Evolutionary conservation across 2,329 filamentous ascomycete genomes (phyloP).

Genomic region (Dactylellina cionopaga): DNA sequence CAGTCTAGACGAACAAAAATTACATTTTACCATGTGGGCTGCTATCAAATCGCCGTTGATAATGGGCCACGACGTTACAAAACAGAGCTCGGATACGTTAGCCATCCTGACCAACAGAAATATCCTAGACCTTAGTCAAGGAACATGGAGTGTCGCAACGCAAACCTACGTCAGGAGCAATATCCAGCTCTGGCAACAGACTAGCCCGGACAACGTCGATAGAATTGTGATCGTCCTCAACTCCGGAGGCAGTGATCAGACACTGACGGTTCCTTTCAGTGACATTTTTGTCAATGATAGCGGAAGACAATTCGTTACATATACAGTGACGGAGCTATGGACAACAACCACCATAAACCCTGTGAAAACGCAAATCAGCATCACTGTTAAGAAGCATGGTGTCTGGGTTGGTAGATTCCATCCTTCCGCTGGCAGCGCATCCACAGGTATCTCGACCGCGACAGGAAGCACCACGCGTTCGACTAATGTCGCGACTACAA

Average conservation of each 20-base stretch:
- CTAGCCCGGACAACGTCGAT: slow-evolving; percentile 58
- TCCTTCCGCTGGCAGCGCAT: background rate
- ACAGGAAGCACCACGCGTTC: background rate
- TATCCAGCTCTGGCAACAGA: slow-evolving; percentile 55
- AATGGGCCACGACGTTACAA: slow-evolving; percentile 61
- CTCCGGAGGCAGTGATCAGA: slow-evolving; percentile 18
- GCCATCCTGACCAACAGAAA: slow-evolving; percentile 62
- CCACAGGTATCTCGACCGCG: background rate
- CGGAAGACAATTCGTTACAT: slow-evolving; percentile 17
- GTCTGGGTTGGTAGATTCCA: slow-evolving; percentile 29
- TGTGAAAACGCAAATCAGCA: slow-evolving; percentile 18
- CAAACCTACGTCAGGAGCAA: slow-evolving; percentile 14
- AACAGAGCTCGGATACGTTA: slow-evolving; percentile 59
- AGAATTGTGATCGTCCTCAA: slow-evolving; percentile 56
- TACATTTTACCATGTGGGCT: slow-evolving; percentile 64
- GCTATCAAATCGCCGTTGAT: slow-evolving; percentile 64
- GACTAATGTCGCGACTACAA: background rate
- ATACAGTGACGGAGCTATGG: slow-evolving; percentile 64
- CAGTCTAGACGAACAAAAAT: slow-evolving; percentile 60
- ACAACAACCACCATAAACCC: slow-evolving; percentile 53
- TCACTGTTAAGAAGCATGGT: slow-evolving; percentile 26
- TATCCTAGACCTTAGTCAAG: slow-evolving; percentile 63
- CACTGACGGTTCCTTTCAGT: slow-evolving; percentile 14
- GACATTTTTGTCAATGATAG: slow-evolving; percentile 28
- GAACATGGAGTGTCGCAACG: slow-evolving; percentile 58